Base-by-base conservation (phyloP, 2,329 filamentous ascomycete species). In the Drechslerella coelobrocha region DNA sequence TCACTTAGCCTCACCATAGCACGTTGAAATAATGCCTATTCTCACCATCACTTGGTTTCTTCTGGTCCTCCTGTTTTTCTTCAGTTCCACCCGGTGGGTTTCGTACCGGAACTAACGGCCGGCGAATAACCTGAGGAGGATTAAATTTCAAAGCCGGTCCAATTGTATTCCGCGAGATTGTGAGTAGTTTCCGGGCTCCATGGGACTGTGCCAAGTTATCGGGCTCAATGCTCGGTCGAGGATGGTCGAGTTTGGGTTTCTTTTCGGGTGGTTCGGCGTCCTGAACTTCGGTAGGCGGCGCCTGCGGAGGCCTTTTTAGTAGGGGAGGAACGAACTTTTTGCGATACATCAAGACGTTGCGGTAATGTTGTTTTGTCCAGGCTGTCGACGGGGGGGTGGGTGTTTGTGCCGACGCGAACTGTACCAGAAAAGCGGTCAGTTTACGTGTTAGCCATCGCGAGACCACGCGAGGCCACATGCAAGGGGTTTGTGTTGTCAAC, bases 1-100 rank as follows among this genome's bases (percentile, higher is more conserved):
- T 14, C 23, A 23, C 17, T 50, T 31, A 29, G 21, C 10, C n/a
- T 45, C 21, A 82, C 81, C 81, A 83, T 31, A 83, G 77, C 45
- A 80, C 81, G 76, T 81, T 82, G 72, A 80, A 83, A 69, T 81
- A 82, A 51, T 65, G 14, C 56, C 21, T 62, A 43, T 31, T 45
- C 17, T 27, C n/a, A 6, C 31, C 47, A n/a, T 12, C 43, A n/a
- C 7, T 23, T 10, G 14, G 10, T 7, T 9, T 14, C 19, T 41
- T 31, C 12, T 31, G 6, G 29, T 6, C 52, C 23, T 26, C 31
- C 9, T 52, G 52, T 12, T 17, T 23, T 47, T 56, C 59, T 29
- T 56, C 61, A 2, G 21, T 29, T 24, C 24, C 31, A 17, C 7
- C 52, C 10, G 53, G 60, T 24, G 48, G 59, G 45, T 60, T 55